These are phyloP conservation scores for Borealophlyctis nickersoniae DNA, from an alignment of 192 early-diverging fungal genomes.

Conservation along the genomic window DNA sequence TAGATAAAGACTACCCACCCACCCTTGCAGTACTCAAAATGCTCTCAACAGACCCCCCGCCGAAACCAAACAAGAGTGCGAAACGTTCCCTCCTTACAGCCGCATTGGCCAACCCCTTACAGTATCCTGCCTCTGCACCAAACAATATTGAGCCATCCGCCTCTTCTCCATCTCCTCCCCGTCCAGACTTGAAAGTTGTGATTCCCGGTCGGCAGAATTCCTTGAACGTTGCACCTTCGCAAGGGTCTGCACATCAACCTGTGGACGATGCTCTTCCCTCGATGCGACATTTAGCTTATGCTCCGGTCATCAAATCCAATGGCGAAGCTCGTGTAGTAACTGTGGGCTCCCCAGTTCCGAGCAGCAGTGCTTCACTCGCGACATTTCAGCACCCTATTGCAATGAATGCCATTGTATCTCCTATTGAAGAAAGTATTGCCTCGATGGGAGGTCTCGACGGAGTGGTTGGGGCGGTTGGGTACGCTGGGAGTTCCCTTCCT, in stretches of 20 bases:
- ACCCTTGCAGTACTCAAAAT: no score
- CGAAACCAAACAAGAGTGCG: no score
- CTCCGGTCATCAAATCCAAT: neutral
- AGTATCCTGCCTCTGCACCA: no score
- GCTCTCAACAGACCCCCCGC: no score
- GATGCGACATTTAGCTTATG: neutral
- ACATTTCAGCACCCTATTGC: neutral
- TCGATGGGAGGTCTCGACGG: neutral
- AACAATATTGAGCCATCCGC: no score
- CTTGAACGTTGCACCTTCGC: neutral
- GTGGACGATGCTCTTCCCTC: neutral
- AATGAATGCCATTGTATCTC: neutral
- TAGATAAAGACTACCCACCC: no score
- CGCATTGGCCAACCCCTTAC: no score
- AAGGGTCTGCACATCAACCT: neutral
- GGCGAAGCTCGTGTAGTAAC: neutral
- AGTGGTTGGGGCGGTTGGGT: neutral
- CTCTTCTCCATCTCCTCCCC: no score
- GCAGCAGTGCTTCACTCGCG: neutral
- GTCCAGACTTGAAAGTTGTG: neutral
- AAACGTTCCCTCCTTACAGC: no score
- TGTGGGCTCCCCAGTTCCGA: neutral
- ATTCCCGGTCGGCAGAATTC: neutral
- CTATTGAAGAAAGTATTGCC: neutral
- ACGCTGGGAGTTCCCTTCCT: neutral